phyloP scores from a whole-genome alignment of 169 alveolate genomes.

The Perkinsus chesapeaki region DNA sequence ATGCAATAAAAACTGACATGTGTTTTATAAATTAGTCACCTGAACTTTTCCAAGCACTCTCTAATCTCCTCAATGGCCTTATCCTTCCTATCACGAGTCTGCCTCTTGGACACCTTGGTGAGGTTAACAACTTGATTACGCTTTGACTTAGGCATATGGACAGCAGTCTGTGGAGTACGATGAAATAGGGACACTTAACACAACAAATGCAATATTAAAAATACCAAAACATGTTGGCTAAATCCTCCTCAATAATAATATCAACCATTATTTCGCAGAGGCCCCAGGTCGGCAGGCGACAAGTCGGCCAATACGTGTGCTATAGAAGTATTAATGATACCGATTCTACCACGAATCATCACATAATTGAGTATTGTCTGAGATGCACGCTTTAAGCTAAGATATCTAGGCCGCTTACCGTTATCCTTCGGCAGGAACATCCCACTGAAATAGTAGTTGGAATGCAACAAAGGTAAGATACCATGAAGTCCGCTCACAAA shows the following conservation, averaged over 20 bases:
- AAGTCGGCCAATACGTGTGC: background rate
- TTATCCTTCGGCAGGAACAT: background rate
- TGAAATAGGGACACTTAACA: background rate
- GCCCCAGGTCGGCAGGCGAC: too few species aligned
- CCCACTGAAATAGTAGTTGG: background rate
- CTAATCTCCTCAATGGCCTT: conserved; percentile 9
- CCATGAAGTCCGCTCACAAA: background rate
- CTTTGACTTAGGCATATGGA: conserved; percentile 21
- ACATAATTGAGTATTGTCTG: background rate
- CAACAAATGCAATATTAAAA: background rate
- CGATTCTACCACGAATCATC: background rate
- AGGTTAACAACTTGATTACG: conserved; percentile 8
- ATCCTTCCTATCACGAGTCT: background rate
- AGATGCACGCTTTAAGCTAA: background rate
- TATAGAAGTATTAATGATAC: background rate
- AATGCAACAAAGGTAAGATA: background rate
- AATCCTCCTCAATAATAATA: background rate
- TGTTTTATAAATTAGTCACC: background rate
- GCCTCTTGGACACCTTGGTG: conserved; percentile 10
- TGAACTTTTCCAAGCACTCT: background rate
- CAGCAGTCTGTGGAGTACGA: background rate
- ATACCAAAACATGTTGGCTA: background rate
- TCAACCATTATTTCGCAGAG: background rate
- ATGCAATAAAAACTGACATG: background rate
- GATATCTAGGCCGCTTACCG: background rate